Evolutionary conservation across 2,329 filamentous ascomycete genomes (phyloP).

Genomic region (Fusarium tuaranense): DNA sequence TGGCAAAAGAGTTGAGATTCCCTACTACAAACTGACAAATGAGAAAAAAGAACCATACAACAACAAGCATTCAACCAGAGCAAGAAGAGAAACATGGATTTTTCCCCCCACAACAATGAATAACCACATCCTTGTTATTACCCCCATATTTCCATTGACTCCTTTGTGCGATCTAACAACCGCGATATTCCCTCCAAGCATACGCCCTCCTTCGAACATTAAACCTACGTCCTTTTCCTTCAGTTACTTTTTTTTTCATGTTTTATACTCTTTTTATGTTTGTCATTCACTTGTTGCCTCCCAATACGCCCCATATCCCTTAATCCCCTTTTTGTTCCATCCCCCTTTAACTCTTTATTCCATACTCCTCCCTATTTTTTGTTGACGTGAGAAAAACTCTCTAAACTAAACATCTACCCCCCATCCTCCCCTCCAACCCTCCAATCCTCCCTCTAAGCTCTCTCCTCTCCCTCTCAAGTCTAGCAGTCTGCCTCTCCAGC

Average conservation of each 20-base stretch:
- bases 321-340: conserved; percentile 9
- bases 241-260: conserved; percentile 27
- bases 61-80: not conserved
- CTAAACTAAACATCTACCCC: conserved; percentile 18
- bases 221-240: not conserved
- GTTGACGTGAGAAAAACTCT: not conserved
- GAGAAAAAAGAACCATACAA: not conserved
- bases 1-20: conserved; percentile 1
- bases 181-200: conserved; percentile 10
- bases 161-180: not conserved
- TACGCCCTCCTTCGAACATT: conserved; percentile 8
- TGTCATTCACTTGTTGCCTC: conserved; percentile 20
- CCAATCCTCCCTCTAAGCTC: conserved; percentile 42
- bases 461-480: conserved; percentile 52
- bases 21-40: not conserved
- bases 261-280: conserved; percentile 15
- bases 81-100: not conserved
- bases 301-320: conserved; percentile 14
- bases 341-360: not conserved
- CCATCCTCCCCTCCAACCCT: conserved; percentile 17
- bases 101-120: not conserved
- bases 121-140: not conserved
- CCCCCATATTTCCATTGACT: not conserved
- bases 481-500: conserved; percentile 53
- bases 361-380: not conserved